phyloP scores from a whole-genome alignment of 169 alveolate genomes.

The Plasmodium vivax region DNA sequence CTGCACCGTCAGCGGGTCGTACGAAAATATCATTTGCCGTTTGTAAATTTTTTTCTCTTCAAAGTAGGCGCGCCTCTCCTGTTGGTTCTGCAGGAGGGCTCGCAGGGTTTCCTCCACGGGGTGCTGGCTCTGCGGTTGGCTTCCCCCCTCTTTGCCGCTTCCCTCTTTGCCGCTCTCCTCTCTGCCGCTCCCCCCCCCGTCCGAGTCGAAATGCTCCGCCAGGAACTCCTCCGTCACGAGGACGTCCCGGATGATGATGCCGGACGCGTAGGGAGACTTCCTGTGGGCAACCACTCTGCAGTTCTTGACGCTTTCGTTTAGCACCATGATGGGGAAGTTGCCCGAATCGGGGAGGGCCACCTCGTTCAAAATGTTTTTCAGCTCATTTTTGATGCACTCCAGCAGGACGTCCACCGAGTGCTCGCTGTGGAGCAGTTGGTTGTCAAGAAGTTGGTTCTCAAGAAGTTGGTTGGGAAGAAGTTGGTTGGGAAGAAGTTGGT shows the following conservation, averaged over 20 bases:
- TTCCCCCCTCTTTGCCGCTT: neutral
- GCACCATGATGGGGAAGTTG: conserved; percentile 67
- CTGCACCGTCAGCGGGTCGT: conserved; percentile 83
- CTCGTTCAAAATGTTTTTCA: conserved; percentile 43
- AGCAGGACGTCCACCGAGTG: conserved; percentile 30
- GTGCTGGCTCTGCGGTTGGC: neutral
- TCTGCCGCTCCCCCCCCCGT: neutral
- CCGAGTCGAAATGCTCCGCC: conserved; percentile 11
- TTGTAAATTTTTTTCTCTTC: conserved; percentile 58
- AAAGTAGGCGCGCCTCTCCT: conserved; percentile 34
- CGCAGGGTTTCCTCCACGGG: neutral
- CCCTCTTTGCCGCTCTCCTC: neutral
- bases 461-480: no score
- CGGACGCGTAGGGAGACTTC: conserved; percentile 27
- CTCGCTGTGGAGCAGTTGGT: conserved; percentile 1
- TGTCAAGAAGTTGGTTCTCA: no score
- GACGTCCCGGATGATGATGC: conserved; percentile 61
- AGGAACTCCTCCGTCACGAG: conserved; percentile 58
- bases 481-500: no score
- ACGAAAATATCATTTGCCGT: conserved; percentile 84
- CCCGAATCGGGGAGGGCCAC: conserved; percentile 51
- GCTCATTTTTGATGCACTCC: conserved; percentile 41
- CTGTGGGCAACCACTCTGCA: conserved; percentile 34
- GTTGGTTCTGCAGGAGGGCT: neutral
- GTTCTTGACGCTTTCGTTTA: conserved; percentile 61